These are phyloP conservation scores for Ascochyta lentis DNA, from an alignment of 2,329 filamentous ascomycete species.

Conservation along the genomic window DNA sequence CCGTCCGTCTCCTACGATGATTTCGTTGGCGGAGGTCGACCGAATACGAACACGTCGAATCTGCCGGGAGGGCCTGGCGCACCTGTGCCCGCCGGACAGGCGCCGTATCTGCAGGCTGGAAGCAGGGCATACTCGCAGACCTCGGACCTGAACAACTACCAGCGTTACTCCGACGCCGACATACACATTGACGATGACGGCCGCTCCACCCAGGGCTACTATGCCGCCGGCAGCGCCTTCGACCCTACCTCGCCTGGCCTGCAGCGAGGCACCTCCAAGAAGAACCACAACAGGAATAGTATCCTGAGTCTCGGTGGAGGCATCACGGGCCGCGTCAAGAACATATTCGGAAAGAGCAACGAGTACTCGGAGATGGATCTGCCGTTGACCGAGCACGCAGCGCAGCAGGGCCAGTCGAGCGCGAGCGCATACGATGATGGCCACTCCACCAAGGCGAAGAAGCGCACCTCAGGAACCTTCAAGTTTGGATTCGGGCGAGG, in stretches of 20 bases:
- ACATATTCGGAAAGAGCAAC: constrained; percentile 83
- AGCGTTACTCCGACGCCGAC: constrained; percentile 88
- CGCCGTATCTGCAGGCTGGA: constrained; percentile 46
- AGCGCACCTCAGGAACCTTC: constrained; percentile 67
- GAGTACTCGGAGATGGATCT: constrained; percentile 98
- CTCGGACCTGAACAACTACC: constrained; percentile 85
- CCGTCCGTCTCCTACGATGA: constrained; percentile 94
- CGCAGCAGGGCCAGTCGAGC: constrained; percentile 52
- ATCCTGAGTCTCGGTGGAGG: constrained; percentile 87
- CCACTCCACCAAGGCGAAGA: constrained; percentile 43
- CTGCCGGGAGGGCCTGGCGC: constrained; percentile 54
- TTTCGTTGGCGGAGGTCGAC: constrained; percentile 76
- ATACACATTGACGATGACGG: constrained; percentile 82
- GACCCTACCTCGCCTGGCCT: constrained; percentile 61
- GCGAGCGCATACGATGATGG: constrained; percentile 50
- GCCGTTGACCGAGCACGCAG: constrained; percentile 81
- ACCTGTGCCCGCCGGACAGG: constrained; percentile 45
- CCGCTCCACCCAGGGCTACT: constrained; percentile 76
- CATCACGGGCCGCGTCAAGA: constrained; percentile 85
- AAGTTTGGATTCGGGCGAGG: constrained; percentile 89
- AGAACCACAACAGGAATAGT: constrained; percentile 79
- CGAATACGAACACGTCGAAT: constrained; percentile 46
- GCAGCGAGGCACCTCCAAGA: constrained; percentile 59
- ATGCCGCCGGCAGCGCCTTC: constrained; percentile 69
- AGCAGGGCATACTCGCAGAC: constrained; percentile 70